Percentiles rank a stretch among this genome's conserved stretches.
Evolutionary conservation across 192 early-diverging fungal genomes (phyloP).

Genomic region (Backusella psychrophila): DNA sequence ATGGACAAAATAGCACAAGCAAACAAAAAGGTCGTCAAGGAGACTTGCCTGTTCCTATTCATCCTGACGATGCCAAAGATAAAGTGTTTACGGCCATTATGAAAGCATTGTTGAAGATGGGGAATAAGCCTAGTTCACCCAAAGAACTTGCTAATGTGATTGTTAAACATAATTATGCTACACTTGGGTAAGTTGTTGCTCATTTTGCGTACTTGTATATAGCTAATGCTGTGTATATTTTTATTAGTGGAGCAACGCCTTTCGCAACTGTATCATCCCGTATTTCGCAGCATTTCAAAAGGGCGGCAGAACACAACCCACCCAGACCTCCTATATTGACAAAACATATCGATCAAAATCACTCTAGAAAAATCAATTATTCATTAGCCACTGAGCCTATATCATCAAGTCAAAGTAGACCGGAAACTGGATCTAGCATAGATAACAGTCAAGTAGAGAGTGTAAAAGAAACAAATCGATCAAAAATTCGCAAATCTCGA

Average conservation of each 20-base stretch:
- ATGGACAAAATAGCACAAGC: background rate
- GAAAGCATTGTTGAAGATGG: conserved; percentile 71
- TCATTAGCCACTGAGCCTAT: conserved; percentile 52
- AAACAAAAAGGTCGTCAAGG: conserved; percentile 12
- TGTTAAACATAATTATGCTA: conserved; percentile 74
- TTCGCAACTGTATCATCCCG: conserved; percentile 88
- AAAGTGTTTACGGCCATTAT: conserved; percentile 88
- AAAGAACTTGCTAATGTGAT: conserved; percentile 80
- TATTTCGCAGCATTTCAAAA: conserved; percentile 88
- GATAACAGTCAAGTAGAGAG: background rate
- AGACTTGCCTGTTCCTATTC: conserved; percentile 41
- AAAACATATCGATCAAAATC: conserved; percentile 64
- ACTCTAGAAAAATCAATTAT: conserved; percentile 74
- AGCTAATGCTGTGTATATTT: no score
- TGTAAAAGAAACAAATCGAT: background rate
- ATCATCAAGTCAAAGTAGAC: background rate
- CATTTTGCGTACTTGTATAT: background rate
- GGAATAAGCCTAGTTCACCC: conserved; percentile 79
- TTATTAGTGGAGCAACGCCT: conserved; percentile 70
- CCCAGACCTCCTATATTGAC: conserved; percentile 71
- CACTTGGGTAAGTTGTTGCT: conserved; percentile 62
- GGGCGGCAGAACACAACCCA: conserved; percentile 71
- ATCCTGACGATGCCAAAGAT: conserved; percentile 78
- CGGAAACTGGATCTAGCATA: background rate
- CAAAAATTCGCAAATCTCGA: background rate